Base-by-base conservation (phyloP, 495 filamentous ascomycete species). In the Geopyxis carbonaria region DNA sequence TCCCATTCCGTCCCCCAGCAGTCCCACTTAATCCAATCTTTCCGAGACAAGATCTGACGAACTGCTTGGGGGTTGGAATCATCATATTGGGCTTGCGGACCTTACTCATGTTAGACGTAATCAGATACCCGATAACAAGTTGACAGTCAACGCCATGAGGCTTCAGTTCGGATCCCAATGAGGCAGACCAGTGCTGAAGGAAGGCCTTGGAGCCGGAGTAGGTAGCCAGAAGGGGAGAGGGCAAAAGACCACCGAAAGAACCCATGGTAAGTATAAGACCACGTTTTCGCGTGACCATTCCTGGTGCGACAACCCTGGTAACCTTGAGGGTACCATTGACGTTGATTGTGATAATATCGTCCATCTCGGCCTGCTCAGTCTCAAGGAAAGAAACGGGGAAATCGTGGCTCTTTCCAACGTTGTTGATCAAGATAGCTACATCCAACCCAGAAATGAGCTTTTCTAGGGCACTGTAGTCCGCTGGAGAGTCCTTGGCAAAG, bases 141-240 rank as follows among this genome's bases (percentile, higher is more conserved):
- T 94, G 70, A 28, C 93, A 86, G 30, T 77, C 73, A 21, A 99
- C 73, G 38, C 80, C 78, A 47, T 80, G 63, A 1, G 71, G 71
- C 45, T 75, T 73, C 18, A 95, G 67, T 60, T 99, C 91, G 8
- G 80, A 66, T 19, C 76, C 78, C 2, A 99, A 71, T 27, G 91
- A 72, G 2, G 73, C 75, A 31, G 82, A 93, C 91, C 91, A 99
- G 57, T 91, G 76, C 59, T 94, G 86, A 42, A 99, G 69, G 69
- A 99, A 99, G 18, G 91, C 87, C 65, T 99, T 99, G 70, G 74
- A 81, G 40, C 91, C 91, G 42, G 81, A 91, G 69, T 99, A 99
- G 5, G 87, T 94, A 15, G 91, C 89, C 11, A 99, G 73, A 20
- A 92, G 73, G 1, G 89, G 91, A 2, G 84, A 93, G 13, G 91